Evolutionary conservation across 768 basidiomycete genomes (phyloP).

Genomic region (Mycena belliarum): DNA sequence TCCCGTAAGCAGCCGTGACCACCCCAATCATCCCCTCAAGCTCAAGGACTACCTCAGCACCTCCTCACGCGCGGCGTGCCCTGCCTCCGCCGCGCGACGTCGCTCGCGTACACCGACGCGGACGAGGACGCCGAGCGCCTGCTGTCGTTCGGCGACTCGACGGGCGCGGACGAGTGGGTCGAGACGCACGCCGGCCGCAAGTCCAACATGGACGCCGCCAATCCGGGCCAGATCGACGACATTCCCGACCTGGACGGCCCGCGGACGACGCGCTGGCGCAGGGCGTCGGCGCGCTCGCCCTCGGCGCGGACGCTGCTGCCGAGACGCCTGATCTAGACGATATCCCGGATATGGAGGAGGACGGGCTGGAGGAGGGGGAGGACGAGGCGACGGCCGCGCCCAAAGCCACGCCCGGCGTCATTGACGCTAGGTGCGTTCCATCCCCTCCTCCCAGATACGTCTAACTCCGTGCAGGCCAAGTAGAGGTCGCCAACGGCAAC

Average conservation of each 20-base stretch:
- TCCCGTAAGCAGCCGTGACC: conserved; percentile 55
- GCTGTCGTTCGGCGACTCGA: conserved; percentile 69
- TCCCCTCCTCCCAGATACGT: not conserved
- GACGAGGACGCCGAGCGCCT: conserved; percentile 96
- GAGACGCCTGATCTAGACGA: conserved; percentile 91
- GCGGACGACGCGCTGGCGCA: conserved; percentile 36
- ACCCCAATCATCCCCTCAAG: conserved; percentile 38
- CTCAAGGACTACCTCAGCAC: conserved; percentile 94
- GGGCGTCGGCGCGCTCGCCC: conserved; percentile 47
- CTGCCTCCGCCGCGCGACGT: conserved; percentile 89
- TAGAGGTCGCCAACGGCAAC: conserved; percentile 74
- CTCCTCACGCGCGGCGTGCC: conserved; percentile 96
- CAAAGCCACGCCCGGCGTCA: conserved; percentile 40
- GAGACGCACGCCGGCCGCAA: conserved; percentile 88
- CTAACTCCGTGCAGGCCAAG: conserved; percentile 43
- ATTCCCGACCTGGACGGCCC: conserved; percentile 81
- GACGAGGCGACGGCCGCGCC: conserved; percentile 84
- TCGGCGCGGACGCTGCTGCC: conserved; percentile 36
- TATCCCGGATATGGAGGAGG: conserved; percentile 99
- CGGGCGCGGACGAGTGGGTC: conserved; percentile 91
- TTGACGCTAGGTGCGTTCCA: conserved; percentile 51
- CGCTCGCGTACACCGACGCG: conserved; percentile 90
- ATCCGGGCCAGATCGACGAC: conserved; percentile 73
- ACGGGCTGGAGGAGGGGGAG: conserved; percentile 77
- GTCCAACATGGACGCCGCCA: conserved; percentile 50